phyloP scores from a whole-genome alignment of 305 asterid genomes.

The Rubia balearica region DNA sequence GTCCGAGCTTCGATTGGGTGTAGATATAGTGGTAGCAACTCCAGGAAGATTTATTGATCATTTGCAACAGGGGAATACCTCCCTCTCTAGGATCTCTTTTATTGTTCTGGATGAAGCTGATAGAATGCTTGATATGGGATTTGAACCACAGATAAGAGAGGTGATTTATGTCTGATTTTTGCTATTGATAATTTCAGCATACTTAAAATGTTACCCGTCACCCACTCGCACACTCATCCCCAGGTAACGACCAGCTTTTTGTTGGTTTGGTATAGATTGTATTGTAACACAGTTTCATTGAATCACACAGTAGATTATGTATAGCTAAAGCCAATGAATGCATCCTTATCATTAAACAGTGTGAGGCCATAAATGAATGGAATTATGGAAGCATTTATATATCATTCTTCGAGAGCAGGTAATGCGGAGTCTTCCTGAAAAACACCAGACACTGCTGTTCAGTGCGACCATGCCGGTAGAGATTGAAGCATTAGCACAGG shows the following conservation, averaged over 20 bases:
- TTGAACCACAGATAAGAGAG: conserved; percentile 93
- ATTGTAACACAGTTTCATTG: too few relatives aligned
- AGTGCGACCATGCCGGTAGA: conserved; percentile 97
- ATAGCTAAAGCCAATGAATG: too few relatives aligned
- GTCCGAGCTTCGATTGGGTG: conserved; percentile 36
- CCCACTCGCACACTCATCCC: not conserved
- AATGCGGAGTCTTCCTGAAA: conserved; percentile 75
- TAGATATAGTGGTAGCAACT: conserved; percentile 77
- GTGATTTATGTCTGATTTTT: conserved; percentile 25
- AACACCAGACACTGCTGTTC: conserved; percentile 78
- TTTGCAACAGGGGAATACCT: conserved; percentile 72
- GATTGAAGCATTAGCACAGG: conserved; percentile 87
- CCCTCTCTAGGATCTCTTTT: conserved; percentile 56
- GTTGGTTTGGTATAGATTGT: not conserved
- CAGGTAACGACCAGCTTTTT: not conserved
- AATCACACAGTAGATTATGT: too few relatives aligned
- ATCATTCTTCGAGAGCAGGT: conserved; percentile 40
- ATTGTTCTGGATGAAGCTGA: conserved; percentile 85
- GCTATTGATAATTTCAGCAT: not conserved
- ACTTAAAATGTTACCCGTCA: not conserved
- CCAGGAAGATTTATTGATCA: conserved; percentile 87
- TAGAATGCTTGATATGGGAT: conserved; percentile 91
- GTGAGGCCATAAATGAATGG: too few relatives aligned
- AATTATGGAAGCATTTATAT: not conserved
- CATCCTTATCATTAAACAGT: too few relatives aligned